phyloP scores from a whole-genome alignment of 179 eudicot genomes.

The Corrigiola litoralis region DNA sequence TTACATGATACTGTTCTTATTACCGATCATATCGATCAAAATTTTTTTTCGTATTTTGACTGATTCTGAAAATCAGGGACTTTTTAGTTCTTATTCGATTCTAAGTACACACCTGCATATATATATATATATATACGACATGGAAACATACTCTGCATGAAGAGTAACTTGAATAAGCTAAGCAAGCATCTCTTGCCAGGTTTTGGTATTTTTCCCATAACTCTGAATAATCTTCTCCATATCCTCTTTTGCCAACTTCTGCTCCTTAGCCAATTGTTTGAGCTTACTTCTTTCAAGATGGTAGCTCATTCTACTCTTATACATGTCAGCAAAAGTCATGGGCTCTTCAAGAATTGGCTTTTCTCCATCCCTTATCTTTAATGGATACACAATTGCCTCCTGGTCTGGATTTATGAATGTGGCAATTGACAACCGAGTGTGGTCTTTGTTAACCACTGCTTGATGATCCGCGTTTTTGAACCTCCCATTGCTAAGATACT shows the following conservation, averaged over 20 bases:
- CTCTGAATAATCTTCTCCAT: no score
- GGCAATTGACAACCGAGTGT: conserved; percentile 61
- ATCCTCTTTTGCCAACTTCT: conserved; percentile 17
- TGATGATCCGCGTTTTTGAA: conserved; percentile 86
- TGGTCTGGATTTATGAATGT: conserved; percentile 68
- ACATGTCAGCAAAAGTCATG: conserved; percentile 54
- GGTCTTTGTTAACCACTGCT: conserved; percentile 71
- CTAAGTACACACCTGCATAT: no score
- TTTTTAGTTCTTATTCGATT: no score
- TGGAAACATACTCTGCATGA: no score
- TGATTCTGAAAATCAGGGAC: no score
- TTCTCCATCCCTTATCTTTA: conserved; percentile 52
- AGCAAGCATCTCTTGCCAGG: no score
- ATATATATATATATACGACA: no score
- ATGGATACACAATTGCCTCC: conserved; percentile 56
- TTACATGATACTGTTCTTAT: no score
- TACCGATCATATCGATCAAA: no score
- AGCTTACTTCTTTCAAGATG: conserved; percentile 46
- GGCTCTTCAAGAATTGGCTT: conserved; percentile 50
- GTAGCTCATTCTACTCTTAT: conserved; percentile 42
- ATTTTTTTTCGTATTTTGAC: no score
- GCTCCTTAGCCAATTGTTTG: conserved; percentile 48
- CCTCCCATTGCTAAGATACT: conserved; percentile 76
- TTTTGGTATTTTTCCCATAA: no score
- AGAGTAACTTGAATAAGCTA: no score